Evolutionary conservation across 2,329 filamentous ascomycete genomes (phyloP), one percentile per base, ranked within the genome.

Genomic region (Parastagonospora avenae): DNA sequence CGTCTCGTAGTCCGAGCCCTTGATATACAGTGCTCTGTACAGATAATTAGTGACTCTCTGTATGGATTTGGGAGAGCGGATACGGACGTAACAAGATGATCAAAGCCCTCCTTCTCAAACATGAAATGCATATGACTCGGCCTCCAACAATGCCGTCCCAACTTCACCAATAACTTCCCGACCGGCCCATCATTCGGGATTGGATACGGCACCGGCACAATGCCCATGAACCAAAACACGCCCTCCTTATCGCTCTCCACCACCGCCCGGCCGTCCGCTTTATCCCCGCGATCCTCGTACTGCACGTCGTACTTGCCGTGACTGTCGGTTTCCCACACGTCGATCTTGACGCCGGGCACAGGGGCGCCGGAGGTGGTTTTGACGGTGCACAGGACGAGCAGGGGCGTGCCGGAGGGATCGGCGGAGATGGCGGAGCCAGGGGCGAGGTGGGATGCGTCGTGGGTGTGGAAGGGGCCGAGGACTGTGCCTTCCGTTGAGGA

Each of bases 261-360:
- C 50, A 93, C 80, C 49, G 88, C 89, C 36, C 90, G 79, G 41
- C 90, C 89, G 75, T 91, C 88, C 0, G 89, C 88, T 1, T 78
- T 80, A 7, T 80, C 61, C 2, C 63, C 64, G 3, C 86, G 79
- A 36, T 84, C 82, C 0, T 83, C 77, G 69, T 91, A 86, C 74
- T 94, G 90, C 53, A 93, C 89, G 67, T 94, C 90, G 69, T 94
- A 94, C 65, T 87, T 85, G 8, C 90, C 90, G n/a, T 84, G 84
- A 51, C 83, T 86, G 70, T 93, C 90, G 8, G 90, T 91, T 76
- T 93, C 90, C 90, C 90, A 94, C 58, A 94, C 87, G 71, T 94
- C 90, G 55, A 93, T 82, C 68, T 86, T 90, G 28, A 87, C 89
- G 40, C 79, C 84, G 1, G 76, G 55, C 28, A 94, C 78, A 0